Evolutionary conservation across 495 filamentous ascomycete species (phyloP).

Genomic region (Penicillium bialowiezense): DNA sequence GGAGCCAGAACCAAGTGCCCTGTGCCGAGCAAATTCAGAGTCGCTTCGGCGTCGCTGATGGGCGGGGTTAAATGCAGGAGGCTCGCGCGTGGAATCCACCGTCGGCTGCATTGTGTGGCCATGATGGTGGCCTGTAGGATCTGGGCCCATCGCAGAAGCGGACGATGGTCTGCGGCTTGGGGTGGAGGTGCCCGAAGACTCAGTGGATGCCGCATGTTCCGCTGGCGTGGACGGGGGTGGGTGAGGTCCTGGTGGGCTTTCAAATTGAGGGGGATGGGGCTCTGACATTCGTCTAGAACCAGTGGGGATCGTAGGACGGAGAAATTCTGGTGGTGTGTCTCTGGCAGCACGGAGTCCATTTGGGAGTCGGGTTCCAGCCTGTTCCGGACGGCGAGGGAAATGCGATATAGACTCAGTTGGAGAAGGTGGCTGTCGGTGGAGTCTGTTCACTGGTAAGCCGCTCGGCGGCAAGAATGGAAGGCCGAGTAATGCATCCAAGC

Average conservation of each 20-base stretch:
- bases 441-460: too few species aligned
- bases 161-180: slow-evolving; percentile 54
- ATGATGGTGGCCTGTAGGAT: slow-evolving; percentile 31
- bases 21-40: slow-evolving; percentile 59
- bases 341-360: slow-evolving; percentile 22
- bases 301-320: slow-evolving; percentile 38
- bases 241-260: slow-evolving; percentile 59
- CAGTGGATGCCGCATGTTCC: slow-evolving; percentile 55
- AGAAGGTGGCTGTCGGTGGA: too few species aligned
- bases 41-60: slow-evolving; percentile 59
- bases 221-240: slow-evolving; percentile 71
- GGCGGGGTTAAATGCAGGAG: slow-evolving; percentile 26
- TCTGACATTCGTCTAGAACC: slow-evolving; percentile 40
- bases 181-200: slow-evolving; percentile 56
- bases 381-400: slow-evolving; percentile 49
- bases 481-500: slow-evolving; percentile 47
- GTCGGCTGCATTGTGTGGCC: slow-evolving; percentile 32
- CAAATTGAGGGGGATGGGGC: slow-evolving; percentile 42
- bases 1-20: slow-evolving; percentile 59
- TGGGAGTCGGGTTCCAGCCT: slow-evolving; percentile 47
- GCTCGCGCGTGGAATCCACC: slow-evolving; percentile 26
- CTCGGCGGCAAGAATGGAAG: slow-evolving; percentile 60
- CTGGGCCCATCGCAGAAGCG: slow-evolving; percentile 45
- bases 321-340: slow-evolving; percentile 44
- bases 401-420: too few species aligned